Percentiles rank a stretch among this genome's conserved stretches.
Evolutionary conservation across 371 early-diverging fungal species (phyloP).

Genomic region (Mucor irregularis): DNA sequence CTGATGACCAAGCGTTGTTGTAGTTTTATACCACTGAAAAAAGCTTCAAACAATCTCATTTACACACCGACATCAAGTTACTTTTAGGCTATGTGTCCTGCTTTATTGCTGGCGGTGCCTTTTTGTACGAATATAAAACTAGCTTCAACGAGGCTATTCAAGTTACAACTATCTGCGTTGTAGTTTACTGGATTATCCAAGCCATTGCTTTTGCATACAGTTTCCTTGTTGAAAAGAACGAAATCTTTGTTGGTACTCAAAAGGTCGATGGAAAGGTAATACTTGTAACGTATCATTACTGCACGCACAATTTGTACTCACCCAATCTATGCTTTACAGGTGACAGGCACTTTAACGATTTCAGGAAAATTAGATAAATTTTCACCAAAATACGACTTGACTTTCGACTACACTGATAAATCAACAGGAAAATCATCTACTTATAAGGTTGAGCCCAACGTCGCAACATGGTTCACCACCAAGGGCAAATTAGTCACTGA

Average conservation of each 20-base stretch:
- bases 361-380: constrained; percentile 24
- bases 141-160: constrained; percentile 36
- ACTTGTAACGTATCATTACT: neutral
- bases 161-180: constrained; percentile 29
- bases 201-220: constrained; percentile 21
- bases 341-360: constrained; percentile 22
- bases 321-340: constrained; percentile 4
- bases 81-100: constrained; percentile 43
- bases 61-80: constrained; percentile 44
- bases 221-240: constrained; percentile 33
- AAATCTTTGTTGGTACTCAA: constrained; percentile 39
- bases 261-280: constrained; percentile 27
- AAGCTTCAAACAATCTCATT: constrained; percentile 29
- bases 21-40: constrained; percentile 28
- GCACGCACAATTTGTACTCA: neutral
- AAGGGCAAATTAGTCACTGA: constrained; percentile 26
- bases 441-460: constrained; percentile 20
- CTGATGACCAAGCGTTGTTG: neutral
- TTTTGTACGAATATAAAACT: constrained; percentile 41
- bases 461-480: constrained; percentile 38
- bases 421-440: constrained; percentile 7
- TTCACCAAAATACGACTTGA: constrained; percentile 30
- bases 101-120: constrained; percentile 37
- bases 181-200: constrained; percentile 39
- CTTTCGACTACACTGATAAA: constrained; percentile 21